Evolutionary conservation across 202 grass and related monocot genomes (phyloP).

Genomic region (Carex arenaria): DNA sequence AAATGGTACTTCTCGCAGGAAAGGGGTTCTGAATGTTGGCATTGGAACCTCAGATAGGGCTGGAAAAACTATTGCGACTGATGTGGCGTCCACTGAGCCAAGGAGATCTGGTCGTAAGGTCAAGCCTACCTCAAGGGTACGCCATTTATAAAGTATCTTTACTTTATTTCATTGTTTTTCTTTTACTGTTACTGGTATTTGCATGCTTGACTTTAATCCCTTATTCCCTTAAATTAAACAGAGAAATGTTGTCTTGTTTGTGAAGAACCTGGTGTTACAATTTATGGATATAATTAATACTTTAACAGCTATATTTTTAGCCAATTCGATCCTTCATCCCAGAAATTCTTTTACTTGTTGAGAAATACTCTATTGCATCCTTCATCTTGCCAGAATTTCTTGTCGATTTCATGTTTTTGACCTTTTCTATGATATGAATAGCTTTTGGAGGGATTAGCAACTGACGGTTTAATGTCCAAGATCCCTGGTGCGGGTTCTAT

Average conservation of each 20-base stretch:
- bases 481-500: constrained; percentile 43
- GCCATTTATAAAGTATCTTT: not conserved
- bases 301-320: not conserved
- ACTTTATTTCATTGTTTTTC: not conserved
- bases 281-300: not conserved
- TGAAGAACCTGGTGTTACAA: not conserved
- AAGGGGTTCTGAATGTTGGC: constrained; percentile 22
- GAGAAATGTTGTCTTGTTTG: not conserved
- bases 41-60: constrained; percentile 19
- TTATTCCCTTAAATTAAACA: not conserved
- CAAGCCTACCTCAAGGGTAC: constrained; percentile 91
- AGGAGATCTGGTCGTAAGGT: constrained; percentile 75
- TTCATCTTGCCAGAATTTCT: not conserved
- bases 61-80: constrained; percentile 36
- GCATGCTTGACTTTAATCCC: not conserved
- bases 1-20: constrained; percentile 2
- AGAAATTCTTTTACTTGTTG: not conserved
- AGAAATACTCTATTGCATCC: not conserved
- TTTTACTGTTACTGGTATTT: constrained; percentile 9
- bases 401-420: not conserved
- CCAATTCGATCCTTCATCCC: not conserved
- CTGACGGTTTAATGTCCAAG: constrained; percentile 56
- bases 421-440: constrained; percentile 26
- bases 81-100: constrained; percentile 44
- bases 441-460: constrained; percentile 81